These are phyloP conservation scores for Puccinia polysora DNA, from an alignment of 1,284 basidiomycete genomes.

Conservation along the genomic window DNA sequence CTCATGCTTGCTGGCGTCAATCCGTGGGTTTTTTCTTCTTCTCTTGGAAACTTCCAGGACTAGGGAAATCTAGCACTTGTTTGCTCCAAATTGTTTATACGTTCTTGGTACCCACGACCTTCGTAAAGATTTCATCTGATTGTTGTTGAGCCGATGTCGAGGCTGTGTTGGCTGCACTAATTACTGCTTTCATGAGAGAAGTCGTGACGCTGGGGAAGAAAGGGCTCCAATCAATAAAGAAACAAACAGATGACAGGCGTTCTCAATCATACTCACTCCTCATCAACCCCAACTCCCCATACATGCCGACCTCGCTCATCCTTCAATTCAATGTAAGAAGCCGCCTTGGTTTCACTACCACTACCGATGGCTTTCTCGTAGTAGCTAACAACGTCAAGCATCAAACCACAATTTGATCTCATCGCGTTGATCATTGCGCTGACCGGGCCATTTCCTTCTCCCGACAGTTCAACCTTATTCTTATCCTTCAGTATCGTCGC, in stretches of 20 bases:
- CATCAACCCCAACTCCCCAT: slow-evolving; percentile 40
- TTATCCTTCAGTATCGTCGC: slow-evolving; percentile 82
- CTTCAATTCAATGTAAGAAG: slow-evolving; percentile 83
- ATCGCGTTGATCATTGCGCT: slow-evolving; percentile 89
- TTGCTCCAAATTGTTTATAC: slow-evolving; percentile 3
- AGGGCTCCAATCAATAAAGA: background rate
- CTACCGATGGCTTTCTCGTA: slow-evolving; percentile 84
- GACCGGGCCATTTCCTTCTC: slow-evolving; percentile 91
- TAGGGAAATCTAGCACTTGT: too few relatives aligned
- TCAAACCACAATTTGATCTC: slow-evolving; percentile 71
- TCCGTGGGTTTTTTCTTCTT: too few relatives aligned
- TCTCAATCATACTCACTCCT: slow-evolving; percentile 11
- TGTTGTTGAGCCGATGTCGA: slow-evolving; percentile 30
- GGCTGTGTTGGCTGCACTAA: slow-evolving; percentile 35
- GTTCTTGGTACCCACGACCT: background rate
- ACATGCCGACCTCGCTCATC: slow-evolving; percentile 32
- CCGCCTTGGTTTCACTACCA: slow-evolving; percentile 78
- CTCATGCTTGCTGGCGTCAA: too few relatives aligned
- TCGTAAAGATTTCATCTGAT: slow-evolving; percentile 34
- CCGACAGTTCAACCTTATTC: slow-evolving; percentile 71
- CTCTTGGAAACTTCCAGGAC: too few relatives aligned
- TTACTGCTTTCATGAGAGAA: slow-evolving; percentile 33
- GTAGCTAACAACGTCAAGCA: slow-evolving; percentile 84
- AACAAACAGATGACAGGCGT: background rate
- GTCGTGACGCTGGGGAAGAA: slow-evolving; percentile 23